These are phyloP conservation scores for Cyclotella distinguenda DNA, from an alignment of 108 stramenopile genomes.

Conservation along the genomic window DNA sequence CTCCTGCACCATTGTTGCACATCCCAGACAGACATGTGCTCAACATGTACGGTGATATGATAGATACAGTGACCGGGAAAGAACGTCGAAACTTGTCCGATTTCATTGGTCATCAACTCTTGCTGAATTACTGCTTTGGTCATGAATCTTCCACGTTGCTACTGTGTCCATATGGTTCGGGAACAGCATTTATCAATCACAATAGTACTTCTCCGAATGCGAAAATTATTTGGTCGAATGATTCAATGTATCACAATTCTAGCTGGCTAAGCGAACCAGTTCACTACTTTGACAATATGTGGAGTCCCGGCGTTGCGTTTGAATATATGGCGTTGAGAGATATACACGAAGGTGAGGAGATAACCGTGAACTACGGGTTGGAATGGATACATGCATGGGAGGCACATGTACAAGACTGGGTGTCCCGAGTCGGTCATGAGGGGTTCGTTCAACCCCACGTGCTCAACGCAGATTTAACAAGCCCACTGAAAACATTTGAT, in stretches of 20 bases:
- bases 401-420: conserved; percentile 46
- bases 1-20: conserved; percentile 21
- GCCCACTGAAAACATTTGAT: conserved; percentile 17
- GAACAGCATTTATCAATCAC: conserved; percentile 71
- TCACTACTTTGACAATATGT: conserved; percentile 22
- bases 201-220: conserved; percentile 49
- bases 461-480: conserved; percentile 28
- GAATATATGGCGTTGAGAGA: conserved; percentile 58
- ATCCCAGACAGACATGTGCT: conserved; percentile 41
- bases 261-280: conserved; percentile 35
- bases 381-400: conserved; percentile 62
- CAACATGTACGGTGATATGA: conserved; percentile 44
- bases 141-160: conserved; percentile 54
- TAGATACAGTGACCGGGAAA: conserved; percentile 14
- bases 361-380: conserved; percentile 66
- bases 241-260: conserved; percentile 29
- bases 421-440: conserved; percentile 1
- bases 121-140: conserved; percentile 79
- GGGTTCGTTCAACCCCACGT: conserved; percentile 34
- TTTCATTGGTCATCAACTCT: conserved; percentile 48
- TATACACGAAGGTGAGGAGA: conserved; percentile 62
- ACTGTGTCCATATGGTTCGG: conserved; percentile 69
- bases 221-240: conserved; percentile 36
- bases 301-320: conserved; percentile 36
- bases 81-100: conserved; percentile 22